These are phyloP conservation scores for Physaria fendleri DNA, from an alignment of 345 rosid genomes.

Conservation along the genomic window DNA sequence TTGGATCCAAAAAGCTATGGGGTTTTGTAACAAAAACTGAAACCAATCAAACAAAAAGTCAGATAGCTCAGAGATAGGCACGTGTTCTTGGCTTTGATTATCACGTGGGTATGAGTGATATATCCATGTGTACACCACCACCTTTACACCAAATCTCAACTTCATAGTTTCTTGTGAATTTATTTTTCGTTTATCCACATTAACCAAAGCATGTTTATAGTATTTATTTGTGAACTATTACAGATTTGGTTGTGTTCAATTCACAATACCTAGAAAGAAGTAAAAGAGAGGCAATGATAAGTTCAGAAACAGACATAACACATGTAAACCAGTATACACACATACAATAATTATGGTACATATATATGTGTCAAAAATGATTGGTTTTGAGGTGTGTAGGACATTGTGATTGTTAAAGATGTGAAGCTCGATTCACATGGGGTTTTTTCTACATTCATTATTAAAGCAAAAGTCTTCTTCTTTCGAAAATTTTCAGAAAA, in stretches of 20 bases:
- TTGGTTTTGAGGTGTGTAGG: slow-evolving; percentile 28
- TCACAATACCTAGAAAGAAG: slow-evolving; percentile 13
- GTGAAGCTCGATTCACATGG: slow-evolving; percentile 31
- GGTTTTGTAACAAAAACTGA: slow-evolving; percentile 21
- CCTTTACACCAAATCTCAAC: slow-evolving; percentile 24
- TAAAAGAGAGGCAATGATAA: slow-evolving; percentile 13
- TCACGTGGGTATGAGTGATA: slow-evolving; percentile 31
- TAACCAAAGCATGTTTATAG: neutral
- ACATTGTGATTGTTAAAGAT: slow-evolving; percentile 28
- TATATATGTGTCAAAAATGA: slow-evolving; percentile 13
- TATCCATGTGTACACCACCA: slow-evolving; percentile 33
- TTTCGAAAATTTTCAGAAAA: neutral
- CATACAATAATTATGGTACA: slow-evolving; percentile 15
- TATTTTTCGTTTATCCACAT: neutral
- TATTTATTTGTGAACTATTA: neutral
- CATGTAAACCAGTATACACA: slow-evolving; percentile 24
- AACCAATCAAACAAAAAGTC: slow-evolving; percentile 30
- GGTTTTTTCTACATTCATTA: slow-evolving; percentile 6
- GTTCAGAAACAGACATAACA: slow-evolving; percentile 26
- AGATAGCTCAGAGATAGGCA: slow-evolving; percentile 24
- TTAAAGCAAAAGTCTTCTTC: slow-evolving; percentile 23
- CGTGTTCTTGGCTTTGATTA: slow-evolving; percentile 27
- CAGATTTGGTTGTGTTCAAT: neutral
- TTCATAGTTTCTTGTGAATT: neutral
- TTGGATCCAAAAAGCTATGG: slow-evolving; percentile 30